Conservation (phyloP, 208 protist species). For the Trypanosomatidae sp. region DNA sequence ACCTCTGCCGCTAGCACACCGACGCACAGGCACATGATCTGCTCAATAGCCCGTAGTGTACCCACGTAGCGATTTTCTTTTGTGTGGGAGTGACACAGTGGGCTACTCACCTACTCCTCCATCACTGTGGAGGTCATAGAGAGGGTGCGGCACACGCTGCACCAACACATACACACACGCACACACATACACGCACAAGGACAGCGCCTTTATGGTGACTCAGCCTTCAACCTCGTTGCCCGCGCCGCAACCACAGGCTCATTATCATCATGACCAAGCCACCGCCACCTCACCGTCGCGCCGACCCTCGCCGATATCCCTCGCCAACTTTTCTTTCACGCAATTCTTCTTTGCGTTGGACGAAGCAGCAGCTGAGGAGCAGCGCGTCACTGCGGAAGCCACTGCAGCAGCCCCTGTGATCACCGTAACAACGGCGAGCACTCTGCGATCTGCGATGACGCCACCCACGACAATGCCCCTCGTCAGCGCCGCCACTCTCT, state of each 20-base stretch:
- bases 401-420: not conserved
- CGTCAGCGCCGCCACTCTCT: not conserved
- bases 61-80: not conserved
- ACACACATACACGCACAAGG: not conserved
- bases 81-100: not conserved
- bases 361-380: slow-evolving; percentile 2
- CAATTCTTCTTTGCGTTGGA: slow-evolving; percentile 13
- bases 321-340: slow-evolving; percentile 26
- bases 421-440: not conserved
- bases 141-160: not conserved
- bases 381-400: not conserved
- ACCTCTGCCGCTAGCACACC: not conserved
- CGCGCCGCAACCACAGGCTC: not conserved
- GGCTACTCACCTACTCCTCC: not conserved
- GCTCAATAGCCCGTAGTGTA: not conserved
- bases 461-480: not conserved
- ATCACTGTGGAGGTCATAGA: not conserved
- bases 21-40: not conserved
- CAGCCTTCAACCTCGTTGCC: not conserved
- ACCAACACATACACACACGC: not conserved
- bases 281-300: not conserved
- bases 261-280: not conserved
- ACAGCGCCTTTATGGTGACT: not conserved
- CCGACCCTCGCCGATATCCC: not conserved
- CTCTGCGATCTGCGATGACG: not conserved